Conservation (phyloP, 352 stramenopile genomes). For the Phytophthora gonapodyides region DNA sequence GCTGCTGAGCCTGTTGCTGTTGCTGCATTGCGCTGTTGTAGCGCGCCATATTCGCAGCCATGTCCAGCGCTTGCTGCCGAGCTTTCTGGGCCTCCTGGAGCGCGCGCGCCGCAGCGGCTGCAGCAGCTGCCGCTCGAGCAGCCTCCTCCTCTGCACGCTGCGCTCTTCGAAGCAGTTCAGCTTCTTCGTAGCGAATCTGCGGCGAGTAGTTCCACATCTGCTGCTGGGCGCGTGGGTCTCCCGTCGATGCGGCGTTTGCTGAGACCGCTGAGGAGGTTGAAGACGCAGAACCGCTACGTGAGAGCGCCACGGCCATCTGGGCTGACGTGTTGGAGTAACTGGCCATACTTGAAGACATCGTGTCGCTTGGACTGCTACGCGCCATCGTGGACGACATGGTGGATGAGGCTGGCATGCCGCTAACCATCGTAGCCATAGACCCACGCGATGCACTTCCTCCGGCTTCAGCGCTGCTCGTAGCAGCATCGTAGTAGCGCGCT, state of each 20-base stretch:
- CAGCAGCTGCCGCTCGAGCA: constrained; percentile 65
- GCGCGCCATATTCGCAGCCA: constrained; percentile 72
- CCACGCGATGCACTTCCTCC: constrained; percentile 15
- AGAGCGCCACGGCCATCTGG: constrained; percentile 37
- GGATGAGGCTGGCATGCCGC: constrained; percentile 37
- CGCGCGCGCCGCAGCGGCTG: constrained; percentile 68
- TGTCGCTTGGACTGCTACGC: constrained; percentile 30
- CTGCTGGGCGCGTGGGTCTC: constrained; percentile 43
- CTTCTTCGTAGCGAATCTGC: constrained; percentile 74
- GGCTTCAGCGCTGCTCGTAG: constrained; percentile 24
- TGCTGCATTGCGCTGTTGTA: constrained; percentile 79
- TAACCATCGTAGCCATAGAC: constrained; percentile 38
- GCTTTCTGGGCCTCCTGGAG: constrained; percentile 80
- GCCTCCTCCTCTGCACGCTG: constrained; percentile 84
- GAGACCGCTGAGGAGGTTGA: constrained; percentile 39
- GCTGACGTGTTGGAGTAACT: constrained; percentile 31
- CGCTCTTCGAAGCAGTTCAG: constrained; percentile 69
- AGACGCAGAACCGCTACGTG: constrained; percentile 36
- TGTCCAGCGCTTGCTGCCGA: constrained; percentile 80
- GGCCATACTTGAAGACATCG: constrained; percentile 26
- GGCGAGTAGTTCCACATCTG: constrained; percentile 80
- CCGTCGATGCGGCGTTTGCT: constrained; percentile 27
- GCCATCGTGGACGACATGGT: constrained; percentile 31
- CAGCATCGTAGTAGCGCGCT: constrained; percentile 45
- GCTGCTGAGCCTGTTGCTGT: constrained; percentile 46